A percentile compares a stretch with the other conserved stretches of the same genome.
phyloP scores from a whole-genome alignment of 306 rosid genomes.

The Trifolium dubium region DNA sequence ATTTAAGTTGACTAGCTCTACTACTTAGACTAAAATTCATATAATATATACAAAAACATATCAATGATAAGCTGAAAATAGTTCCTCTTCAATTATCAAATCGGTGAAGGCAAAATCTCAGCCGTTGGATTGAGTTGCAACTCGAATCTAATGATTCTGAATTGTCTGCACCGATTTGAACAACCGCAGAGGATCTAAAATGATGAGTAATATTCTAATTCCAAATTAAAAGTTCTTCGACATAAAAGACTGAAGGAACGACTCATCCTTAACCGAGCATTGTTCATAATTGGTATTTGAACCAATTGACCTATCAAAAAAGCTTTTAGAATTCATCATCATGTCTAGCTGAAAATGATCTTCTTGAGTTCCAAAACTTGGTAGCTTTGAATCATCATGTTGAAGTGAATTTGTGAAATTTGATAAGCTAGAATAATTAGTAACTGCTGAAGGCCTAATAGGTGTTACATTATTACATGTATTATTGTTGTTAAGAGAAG shows the following conservation, averaged over 20 bases:
- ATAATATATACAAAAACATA: not conserved
- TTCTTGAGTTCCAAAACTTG: constrained; percentile 38
- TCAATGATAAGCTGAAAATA: not conserved
- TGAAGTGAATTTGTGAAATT: constrained; percentile 46
- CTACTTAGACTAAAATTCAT: not conserved
- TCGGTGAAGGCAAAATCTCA: not conserved
- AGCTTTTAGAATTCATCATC: constrained; percentile 41
- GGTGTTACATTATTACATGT: constrained; percentile 37
- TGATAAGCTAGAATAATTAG: constrained; percentile 37
- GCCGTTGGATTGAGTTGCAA: not conserved
- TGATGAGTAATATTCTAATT: not conserved
- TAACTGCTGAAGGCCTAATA: constrained; percentile 58
- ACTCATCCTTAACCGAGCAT: constrained; percentile 44
- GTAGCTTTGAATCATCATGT: constrained; percentile 23
- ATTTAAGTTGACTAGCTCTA: not conserved
- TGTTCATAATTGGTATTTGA: constrained; percentile 35
- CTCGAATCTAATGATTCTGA: constrained; percentile 13
- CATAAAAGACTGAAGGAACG: constrained; percentile 48
- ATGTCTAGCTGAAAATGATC: constrained; percentile 44
- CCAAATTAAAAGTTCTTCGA: constrained; percentile 42
- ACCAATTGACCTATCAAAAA: constrained; percentile 29
- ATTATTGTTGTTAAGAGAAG: constrained; percentile 38
- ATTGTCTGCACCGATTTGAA: not conserved
- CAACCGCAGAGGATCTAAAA: not conserved
- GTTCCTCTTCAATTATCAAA: not conserved